Percentiles rank a stretch among this genome's conserved stretches.
These are phyloP conservation scores for Pharus latifolius DNA, from an alignment of 176 grass and related monocot species.

Conservation along the genomic window DNA sequence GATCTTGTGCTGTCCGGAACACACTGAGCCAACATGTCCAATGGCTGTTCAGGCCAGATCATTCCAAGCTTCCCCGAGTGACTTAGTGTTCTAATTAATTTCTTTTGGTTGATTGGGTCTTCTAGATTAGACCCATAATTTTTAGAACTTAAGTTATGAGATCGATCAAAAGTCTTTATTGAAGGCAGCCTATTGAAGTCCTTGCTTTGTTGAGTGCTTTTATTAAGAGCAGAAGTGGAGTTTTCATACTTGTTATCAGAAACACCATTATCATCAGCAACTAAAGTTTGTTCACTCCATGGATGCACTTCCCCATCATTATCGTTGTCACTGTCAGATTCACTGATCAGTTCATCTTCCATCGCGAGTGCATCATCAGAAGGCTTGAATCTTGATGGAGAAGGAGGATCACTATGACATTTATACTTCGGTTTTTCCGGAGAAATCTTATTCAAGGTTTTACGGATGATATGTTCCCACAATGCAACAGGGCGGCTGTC, in stretches of 20 bases:
- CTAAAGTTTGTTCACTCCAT: constrained; percentile 32
- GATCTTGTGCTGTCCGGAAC: constrained; percentile 22
- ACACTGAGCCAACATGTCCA: constrained; percentile 51
- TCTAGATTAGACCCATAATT: constrained; percentile 27
- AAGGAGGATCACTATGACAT: constrained; percentile 78
- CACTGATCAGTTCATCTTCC: constrained; percentile 53
- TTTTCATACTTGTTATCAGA: neutral
- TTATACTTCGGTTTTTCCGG: constrained; percentile 83
- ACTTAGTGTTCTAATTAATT: constrained; percentile 58
- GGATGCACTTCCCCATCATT: constrained; percentile 52
- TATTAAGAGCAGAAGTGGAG: neutral
- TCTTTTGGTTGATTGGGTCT: constrained; percentile 38
- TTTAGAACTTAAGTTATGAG: constrained; percentile 41
- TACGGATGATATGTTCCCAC: constrained; percentile 81
- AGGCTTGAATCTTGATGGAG: constrained; percentile 81
- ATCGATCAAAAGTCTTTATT: constrained; percentile 45
- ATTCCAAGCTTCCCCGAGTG: constrained; percentile 81
- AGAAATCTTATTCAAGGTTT: constrained; percentile 76
- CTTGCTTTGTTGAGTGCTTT: constrained; percentile 19
- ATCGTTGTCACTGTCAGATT: constrained; percentile 68
- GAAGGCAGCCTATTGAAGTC: constrained; percentile 22
- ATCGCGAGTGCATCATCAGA: constrained; percentile 57
- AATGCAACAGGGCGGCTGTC: constrained; percentile 59
- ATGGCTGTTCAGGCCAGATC: constrained; percentile 82
- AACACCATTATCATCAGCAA: constrained; percentile 18